Base-by-base conservation (phyloP, 1,139 yeast genomes). In the Diutina catenulata region DNA sequence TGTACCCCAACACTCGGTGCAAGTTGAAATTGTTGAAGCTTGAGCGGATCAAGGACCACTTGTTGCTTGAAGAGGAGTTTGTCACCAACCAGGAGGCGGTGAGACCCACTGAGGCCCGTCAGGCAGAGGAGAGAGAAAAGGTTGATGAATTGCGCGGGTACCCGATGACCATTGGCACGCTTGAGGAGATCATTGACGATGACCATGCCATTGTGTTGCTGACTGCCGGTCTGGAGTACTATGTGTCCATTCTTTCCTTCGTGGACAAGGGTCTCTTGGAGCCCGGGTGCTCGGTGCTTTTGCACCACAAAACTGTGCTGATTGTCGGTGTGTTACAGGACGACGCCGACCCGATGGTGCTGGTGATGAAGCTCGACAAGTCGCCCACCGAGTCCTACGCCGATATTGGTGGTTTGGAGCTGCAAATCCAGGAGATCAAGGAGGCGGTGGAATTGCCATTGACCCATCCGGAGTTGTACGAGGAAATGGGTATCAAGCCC, bases 401-500 rank as follows among this genome's bases (percentile, higher is more conserved):
- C 8, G 98, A 93, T 57, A 84, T 93, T 55, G 99, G 99, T 55
- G 99, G 99, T 31, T 72, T 91, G 50, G 98, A 93, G 59, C 60
- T 79, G 14, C 99, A 93, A 62, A 91, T 91, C 51, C 97, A 91
- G 66, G 98, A 93, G 61, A 93, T 93, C 50, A 91, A 91, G 61
- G 99, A 93, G 61, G 86, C 96, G 3, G 98, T 93, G 7, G 99
- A 93, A 59, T 70, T 93, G 52, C 99, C 99, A 8, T 70, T 93
- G 47, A 88, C 97, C 16, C 98, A 93, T 59, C 97, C 98, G 1
- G 98, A 93, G 59, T 67, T 93, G 49, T 93, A 91, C 60, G 96
- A 93, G 62, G 97, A 91, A 62, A 91, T 93, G 96, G 99, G 99
- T 49, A 91, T 93, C 56, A 87, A 88, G 53, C 98, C 98, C 7